Evolutionary conservation across 768 basidiomycete species (phyloP).

Genomic region (Pisolithus microcarpus): DNA sequence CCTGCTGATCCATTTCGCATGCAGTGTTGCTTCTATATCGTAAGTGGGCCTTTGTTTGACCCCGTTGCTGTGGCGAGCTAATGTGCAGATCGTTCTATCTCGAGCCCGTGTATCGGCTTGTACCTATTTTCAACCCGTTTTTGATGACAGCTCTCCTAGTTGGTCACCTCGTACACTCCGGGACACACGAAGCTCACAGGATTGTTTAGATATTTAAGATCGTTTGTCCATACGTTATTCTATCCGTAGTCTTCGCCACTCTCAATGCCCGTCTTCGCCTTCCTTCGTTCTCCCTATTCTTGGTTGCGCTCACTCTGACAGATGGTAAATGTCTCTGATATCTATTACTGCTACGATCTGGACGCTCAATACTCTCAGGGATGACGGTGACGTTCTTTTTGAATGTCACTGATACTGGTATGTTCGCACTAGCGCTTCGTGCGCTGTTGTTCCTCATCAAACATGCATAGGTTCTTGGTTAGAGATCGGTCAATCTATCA

Average conservation of each 20-base stretch:
- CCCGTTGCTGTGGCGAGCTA: constrained; percentile 1
- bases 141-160: constrained; percentile 72
- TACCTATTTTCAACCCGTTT: constrained; percentile 82
- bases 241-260: constrained; percentile 61
- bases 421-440: constrained; percentile 5
- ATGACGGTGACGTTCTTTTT: constrained; percentile 84
- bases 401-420: constrained; percentile 73
- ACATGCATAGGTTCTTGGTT: constrained; percentile 64
- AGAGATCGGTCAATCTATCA: constrained; percentile 84
- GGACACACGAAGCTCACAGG: constrained; percentile 1
- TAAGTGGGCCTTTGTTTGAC: constrained; percentile 28
- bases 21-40: constrained; percentile 76
- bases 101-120: constrained; percentile 79
- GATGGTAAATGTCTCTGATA: constrained; percentile 56
- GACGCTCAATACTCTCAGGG: constrained; percentile 31
- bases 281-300: constrained; percentile 75
- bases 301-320: constrained; percentile 67
- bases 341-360: background rate
- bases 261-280: constrained; percentile 61
- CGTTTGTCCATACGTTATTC: constrained; percentile 69
- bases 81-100: constrained; percentile 67
- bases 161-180: constrained; percentile 9
- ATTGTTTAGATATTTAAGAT: constrained; percentile 67
- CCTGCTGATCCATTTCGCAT: constrained; percentile 1
- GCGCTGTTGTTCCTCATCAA: constrained; percentile 2